Evolutionary conservation across 176 grass and related monocot genomes (phyloP), one percentile per base, ranked within the genome.

Genomic region (Secale cereale): DNA sequence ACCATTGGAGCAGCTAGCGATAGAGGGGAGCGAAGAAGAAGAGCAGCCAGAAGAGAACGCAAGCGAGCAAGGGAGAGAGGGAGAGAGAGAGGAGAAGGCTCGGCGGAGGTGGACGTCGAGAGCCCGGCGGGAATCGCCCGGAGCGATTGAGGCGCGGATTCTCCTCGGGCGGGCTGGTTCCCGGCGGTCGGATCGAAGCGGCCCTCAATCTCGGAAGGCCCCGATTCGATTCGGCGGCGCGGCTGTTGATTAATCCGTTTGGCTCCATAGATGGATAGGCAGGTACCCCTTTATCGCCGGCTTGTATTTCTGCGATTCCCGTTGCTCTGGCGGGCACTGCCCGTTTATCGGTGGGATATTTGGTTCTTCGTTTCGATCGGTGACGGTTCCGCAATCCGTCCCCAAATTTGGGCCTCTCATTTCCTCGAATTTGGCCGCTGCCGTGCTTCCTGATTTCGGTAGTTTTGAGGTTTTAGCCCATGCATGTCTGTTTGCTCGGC

Each of bases 231-330:
- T 72, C 26, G 72, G 73, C 28, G 19, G 54, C 54, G 0, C 46
- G 46, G 54, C 56, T 72, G 64, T 40, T 82, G 52, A 37, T 78
- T 82, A 31, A 65, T 82, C 70, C 20, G 39, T 77, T 59, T 26
- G 50, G 61, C 81, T 52, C 59, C 29, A 70, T 64, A 20, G 83
- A 70, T 54, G 20, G 83, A 74, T 64, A 82, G 14, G 63, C 73
- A 43, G 88, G 6, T 41, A 39, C 30, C 14, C 6, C 77, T 41
- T 5, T 80, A 0, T 17, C 76, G 4, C 36, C 52, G 50, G 10
- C 35, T 77, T 89, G 71, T 73, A 64, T 86, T 82, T 63, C 78
- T 9, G 29, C 19, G 6, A 71, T 78, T 89, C 69, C 54, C 41
- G 6, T 23, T 63, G n/a, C 62, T 22, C 2, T 25, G 10, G 25